Evolutionary conservation across 78 protist species (phyloP), one percentile per base, ranked within the genome.

Genomic region (Chrysochromulina parva): DNA sequence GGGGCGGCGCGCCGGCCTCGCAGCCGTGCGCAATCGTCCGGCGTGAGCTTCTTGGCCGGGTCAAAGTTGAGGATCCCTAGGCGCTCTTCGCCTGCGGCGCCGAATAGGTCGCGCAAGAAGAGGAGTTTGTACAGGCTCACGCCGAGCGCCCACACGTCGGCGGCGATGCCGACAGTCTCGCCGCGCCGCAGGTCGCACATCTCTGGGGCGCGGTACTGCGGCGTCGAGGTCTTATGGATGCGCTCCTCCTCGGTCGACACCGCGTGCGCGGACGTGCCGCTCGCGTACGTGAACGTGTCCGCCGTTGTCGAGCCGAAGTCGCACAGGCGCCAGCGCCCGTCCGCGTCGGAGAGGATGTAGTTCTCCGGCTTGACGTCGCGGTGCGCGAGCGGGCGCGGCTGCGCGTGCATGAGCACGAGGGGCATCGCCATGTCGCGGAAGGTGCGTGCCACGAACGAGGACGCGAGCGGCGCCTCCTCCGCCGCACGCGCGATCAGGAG

Each of bases 281-380:
- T 3, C 16, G 48, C 50, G 48, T 22, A 67, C 47, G 9, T 2
- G 48, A 67, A 67, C 20, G 5, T 2, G 10, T 17, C 76, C 48
- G 10, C 50, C 28, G 69, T 9, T 5, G 50, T 65, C 7, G 92
- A 89, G 92, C 87, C 86, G n/a, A 89, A 89, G 65, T 80, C 87
- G 86, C 67, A 47, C 52, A 89, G 59, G 60, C 66, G 60, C 65
- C 48, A 87, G 28, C 2, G 47, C 26, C 78, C 57, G 60, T 1
- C 47, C 24, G 81, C 59, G 47, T 10, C 53, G 9, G 58, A 66
- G 54, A 76, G 78, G 57, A 90, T 19, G 24, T 26, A 14, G 66
- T 90, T 90, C 88, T 90, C 93, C 28, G 80, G 57, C 89, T 90
- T 90, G 53, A 90, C 3, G 88, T 90, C 93, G 28, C 93, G 85